These are phyloP conservation scores for Malus hybrid DNA, from an alignment of 331 rosid genomes.

Conservation along the genomic window DNA sequence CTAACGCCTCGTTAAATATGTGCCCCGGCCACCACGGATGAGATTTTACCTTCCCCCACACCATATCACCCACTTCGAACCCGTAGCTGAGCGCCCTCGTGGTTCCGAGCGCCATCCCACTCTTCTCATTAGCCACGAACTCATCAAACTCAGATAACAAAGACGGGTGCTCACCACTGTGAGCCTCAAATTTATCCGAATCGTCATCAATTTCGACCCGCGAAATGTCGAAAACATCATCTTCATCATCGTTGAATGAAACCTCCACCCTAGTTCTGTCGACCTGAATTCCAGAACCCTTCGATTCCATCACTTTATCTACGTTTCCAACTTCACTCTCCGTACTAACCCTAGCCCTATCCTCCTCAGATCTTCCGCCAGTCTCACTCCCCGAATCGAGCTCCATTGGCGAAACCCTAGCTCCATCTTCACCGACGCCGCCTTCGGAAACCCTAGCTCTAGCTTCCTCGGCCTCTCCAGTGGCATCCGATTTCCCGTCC, in stretches of 20 bases:
- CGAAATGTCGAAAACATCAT: slow-evolving; percentile 8
- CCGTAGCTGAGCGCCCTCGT: slow-evolving; percentile 61
- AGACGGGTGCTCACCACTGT: slow-evolving; percentile 13
- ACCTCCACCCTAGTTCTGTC: slow-evolving; percentile 14
- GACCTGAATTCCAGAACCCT: slow-evolving; percentile 11
- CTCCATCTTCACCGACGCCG: slow-evolving; percentile 22
- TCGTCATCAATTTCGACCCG: neutral
- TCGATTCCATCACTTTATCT: slow-evolving; percentile 16
- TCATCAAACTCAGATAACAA: slow-evolving; percentile 71
- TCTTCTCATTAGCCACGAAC: slow-evolving; percentile 59
- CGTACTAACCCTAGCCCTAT: slow-evolving; percentile 20
- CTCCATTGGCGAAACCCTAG: slow-evolving; percentile 36
- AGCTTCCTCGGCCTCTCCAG: slow-evolving; percentile 19
- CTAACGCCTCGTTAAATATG: slow-evolving; percentile 68
- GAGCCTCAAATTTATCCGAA: no score
- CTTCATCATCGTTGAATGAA: slow-evolving; percentile 1
- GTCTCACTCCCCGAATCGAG: slow-evolving; percentile 26
- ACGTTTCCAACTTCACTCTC: slow-evolving; percentile 22
- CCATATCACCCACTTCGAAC: slow-evolving; percentile 81
- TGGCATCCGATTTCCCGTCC: slow-evolving; percentile 21
- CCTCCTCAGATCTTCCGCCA: slow-evolving; percentile 33
- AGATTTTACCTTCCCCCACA: slow-evolving; percentile 98
- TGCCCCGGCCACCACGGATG: slow-evolving; percentile 99
- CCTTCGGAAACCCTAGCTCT: slow-evolving; percentile 15
- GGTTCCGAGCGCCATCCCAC: slow-evolving; percentile 28